Base-by-base conservation (phyloP, 441 rosid species). In the Gossypium davidsonii region DNA sequence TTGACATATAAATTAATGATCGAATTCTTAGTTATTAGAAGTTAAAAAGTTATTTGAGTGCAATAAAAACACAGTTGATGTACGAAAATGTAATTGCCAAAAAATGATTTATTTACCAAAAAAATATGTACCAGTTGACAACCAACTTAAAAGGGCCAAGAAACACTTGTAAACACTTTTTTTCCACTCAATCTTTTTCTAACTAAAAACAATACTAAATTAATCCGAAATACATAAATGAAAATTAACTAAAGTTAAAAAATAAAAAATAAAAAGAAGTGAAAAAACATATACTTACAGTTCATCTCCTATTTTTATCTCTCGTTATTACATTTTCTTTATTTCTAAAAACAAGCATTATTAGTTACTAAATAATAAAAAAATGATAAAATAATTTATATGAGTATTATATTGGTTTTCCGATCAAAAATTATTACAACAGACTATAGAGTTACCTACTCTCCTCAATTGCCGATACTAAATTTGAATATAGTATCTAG, bases 341-440 rank as follows among this genome's bases (percentile, higher is more conserved):
- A 60, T 68, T 71, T 44, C 73, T 79, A 68, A 31, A 1, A 9
- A 53, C 63, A 72, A 55, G 74, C 28, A 56, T 73, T 76, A 57
- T 57, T 23, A 11, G 44, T 76, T 70, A 61, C 70, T 70, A 62
- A 49, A 70, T 5, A 78, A 81, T 72, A 73, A 85, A 78, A 79
- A 71, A 76, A 77, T 53, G 60, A 74, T 37, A 80, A 81, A 80
- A 79, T 57, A 52, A 78, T 80, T 74, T 76, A 68, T 67, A 84
- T 59, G 72, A 76, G 60, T 76, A 77, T 75, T 79, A 73, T 78
- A 74, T 3, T 57, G 63, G 64, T 53, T 72, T 56, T 51, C 73
- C 31, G 5, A 14, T 68, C 4, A 11, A 73, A 80, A 78, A 80
- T 70, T 46, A 37, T 37, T 20, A 56, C 60, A 56, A 80, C 74